Conservation (phyloP, 2,329 filamentous ascomycete genomes). For the Ophiostoma sp. region DNA sequence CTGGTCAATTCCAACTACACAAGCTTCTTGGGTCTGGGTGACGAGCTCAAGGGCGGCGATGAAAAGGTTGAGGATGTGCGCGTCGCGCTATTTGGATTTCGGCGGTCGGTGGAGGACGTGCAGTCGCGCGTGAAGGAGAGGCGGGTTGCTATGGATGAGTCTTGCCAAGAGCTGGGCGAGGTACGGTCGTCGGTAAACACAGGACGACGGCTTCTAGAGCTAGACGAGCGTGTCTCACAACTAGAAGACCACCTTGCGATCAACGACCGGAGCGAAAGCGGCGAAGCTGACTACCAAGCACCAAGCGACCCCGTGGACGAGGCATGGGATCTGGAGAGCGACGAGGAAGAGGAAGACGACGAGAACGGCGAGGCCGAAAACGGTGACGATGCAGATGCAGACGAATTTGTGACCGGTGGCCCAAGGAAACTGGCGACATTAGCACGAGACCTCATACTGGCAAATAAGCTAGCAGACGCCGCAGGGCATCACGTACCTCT, state of each 20-base stretch:
- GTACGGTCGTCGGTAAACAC: conserved; percentile 59
- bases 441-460: conserved; percentile 43
- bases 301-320: conserved; percentile 28
- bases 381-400: conserved; percentile 33
- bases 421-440: conserved; percentile 44
- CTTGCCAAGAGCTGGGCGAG: conserved; percentile 62
- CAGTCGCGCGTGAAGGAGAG: conserved; percentile 59
- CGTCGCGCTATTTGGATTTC: conserved; percentile 80
- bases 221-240: conserved; percentile 56
- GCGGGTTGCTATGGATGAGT: conserved; percentile 54
- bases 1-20: conserved; percentile 94
- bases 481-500: conserved; percentile 47
- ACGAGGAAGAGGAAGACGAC: conserved; percentile 34
- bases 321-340: conserved; percentile 33
- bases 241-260: conserved; percentile 61
- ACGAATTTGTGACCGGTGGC: conserved; percentile 41
- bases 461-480: conserved; percentile 40
- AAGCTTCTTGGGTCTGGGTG: conserved; percentile 79
- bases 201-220: conserved; percentile 59
- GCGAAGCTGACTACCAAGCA: neutral
- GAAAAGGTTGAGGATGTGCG: conserved; percentile 87
- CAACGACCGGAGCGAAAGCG: conserved; percentile 29
- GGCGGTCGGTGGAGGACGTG: conserved; percentile 72
- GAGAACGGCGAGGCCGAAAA: conserved; percentile 34
- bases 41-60: conserved; percentile 77